These are phyloP conservation scores for Mortierella sp. DNA, from an alignment of 371 early-diverging fungal genomes.

Conservation along the genomic window DNA sequence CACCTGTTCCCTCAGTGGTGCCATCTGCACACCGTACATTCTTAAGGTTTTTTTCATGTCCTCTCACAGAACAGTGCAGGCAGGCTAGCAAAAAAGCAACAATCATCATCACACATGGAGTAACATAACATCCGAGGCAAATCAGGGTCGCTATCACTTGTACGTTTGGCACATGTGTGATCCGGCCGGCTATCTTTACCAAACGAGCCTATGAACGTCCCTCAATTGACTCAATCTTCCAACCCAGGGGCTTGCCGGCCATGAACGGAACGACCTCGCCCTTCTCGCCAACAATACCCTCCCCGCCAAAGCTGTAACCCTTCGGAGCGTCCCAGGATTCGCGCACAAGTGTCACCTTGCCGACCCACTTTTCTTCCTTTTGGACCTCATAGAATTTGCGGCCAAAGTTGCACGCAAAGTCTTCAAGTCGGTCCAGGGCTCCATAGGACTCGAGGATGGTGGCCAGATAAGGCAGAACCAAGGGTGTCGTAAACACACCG, in stretches of 20 bases:
- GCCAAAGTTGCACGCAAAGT: conserved; percentile 88
- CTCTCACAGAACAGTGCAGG: no score
- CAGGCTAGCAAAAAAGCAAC: no score
- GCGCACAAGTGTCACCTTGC: conserved; percentile 65
- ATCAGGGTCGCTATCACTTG: no score
- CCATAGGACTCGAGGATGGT: conserved; percentile 89
- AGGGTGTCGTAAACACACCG: conserved; percentile 94
- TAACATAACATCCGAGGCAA: no score
- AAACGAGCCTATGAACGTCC: conserved; percentile 4
- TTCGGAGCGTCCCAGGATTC: conserved; percentile 65
- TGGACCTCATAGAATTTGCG: conserved; percentile 83
- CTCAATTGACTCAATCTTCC: conserved; percentile 67
- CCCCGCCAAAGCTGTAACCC: conserved; percentile 62
- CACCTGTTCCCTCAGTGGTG: no score
- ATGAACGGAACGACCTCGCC: conserved; percentile 88
- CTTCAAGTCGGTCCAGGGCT: conserved; percentile 79
- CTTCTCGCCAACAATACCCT: conserved; percentile 57
- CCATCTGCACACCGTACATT: no score
- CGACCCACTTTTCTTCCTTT: conserved; percentile 55
- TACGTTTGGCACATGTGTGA: no score
- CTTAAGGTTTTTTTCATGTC: no score
- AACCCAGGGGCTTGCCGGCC: conserved; percentile 78
- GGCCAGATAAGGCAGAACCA: conserved; percentile 87
- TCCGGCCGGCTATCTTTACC: no score
- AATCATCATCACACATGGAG: no score